Conservation (phyloP, 495 filamentous ascomycete species). For the Filosporella fistucella region DNA sequence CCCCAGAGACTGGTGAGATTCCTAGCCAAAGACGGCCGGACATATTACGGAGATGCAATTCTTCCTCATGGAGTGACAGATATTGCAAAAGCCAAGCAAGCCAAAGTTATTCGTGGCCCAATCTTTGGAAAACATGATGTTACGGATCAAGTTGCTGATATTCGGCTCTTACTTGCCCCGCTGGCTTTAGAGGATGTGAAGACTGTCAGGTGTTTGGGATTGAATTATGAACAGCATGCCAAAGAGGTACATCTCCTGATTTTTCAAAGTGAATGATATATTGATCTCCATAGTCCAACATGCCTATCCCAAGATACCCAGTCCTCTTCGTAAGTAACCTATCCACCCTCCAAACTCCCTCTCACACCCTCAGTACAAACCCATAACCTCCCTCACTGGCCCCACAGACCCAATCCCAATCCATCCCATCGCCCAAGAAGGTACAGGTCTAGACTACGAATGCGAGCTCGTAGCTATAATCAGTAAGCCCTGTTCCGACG, state of each 20-base stretch:
- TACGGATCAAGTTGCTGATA: conserved; percentile 62
- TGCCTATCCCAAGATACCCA: conserved; percentile 72
- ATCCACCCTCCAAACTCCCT: not conserved
- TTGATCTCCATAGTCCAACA: conserved; percentile 46
- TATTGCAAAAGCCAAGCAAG: conserved; percentile 60
- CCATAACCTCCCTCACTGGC: conserved; percentile 64
- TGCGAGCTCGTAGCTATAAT: conserved; percentile 79
- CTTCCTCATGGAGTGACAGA: conserved; percentile 64
- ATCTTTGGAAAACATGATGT: conserved; percentile 69
- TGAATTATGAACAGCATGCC: conserved; percentile 81
- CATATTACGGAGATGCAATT: conserved; percentile 82
- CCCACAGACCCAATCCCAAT: conserved; percentile 68
- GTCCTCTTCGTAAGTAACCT: conserved; percentile 60
- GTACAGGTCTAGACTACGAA: conserved; percentile 73
- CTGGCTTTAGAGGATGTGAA: conserved; percentile 62
- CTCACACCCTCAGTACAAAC: conserved; percentile 57
- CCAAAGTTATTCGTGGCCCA: conserved; percentile 64
- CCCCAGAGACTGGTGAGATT: conserved; percentile 72
- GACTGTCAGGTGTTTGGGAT: conserved; percentile 73
- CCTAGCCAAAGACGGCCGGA: conserved; percentile 66
- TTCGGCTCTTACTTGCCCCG: conserved; percentile 64
- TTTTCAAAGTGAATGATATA: not conserved
- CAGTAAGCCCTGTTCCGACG: conserved; percentile 63
- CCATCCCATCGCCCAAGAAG: conserved; percentile 47
- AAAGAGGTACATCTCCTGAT: conserved; percentile 47